phyloP scores from a whole-genome alignment of 306 rosid genomes.

The Abrus pulchellus region DNA sequence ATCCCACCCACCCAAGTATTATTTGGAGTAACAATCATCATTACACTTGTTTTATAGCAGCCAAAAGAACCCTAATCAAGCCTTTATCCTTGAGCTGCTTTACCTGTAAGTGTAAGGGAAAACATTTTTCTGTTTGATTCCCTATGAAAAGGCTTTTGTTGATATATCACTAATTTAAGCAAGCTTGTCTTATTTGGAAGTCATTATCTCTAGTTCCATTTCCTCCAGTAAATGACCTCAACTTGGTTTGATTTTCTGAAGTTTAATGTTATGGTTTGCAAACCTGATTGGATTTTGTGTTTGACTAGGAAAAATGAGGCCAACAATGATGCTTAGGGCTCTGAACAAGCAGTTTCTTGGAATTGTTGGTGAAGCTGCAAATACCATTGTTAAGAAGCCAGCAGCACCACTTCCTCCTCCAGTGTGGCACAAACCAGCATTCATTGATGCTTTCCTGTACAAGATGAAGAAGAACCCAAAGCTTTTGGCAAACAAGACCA shows the following conservation, averaged over 20 bases:
- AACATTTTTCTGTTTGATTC: no score
- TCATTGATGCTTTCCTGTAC: constrained; percentile 51
- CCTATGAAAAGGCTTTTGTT: no score
- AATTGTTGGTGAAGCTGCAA: constrained; percentile 35
- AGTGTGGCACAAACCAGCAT: constrained; percentile 40
- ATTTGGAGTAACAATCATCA: no score
- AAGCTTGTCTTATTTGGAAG: no score
- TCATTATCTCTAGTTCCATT: neutral
- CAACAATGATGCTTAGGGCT: constrained; percentile 43
- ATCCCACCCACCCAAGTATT: no score
- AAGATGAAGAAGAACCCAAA: constrained; percentile 50
- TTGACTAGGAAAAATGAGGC: constrained; percentile 51
- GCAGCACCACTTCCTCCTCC: neutral
- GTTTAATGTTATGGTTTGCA: neutral
- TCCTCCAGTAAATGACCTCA: neutral
- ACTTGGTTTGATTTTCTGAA: neutral
- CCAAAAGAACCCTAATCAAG: no score
- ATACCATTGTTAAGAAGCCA: constrained; percentile 18
- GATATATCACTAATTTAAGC: no score
- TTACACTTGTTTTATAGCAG: no score
- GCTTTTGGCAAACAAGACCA: constrained; percentile 51
- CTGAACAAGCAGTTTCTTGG: constrained; percentile 50
- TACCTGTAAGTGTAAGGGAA: no score
- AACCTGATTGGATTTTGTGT: constrained; percentile 13
- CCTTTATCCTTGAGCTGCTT: no score